Evolutionary conservation across 805 yeast genomes (phyloP).

Genomic region (Wickerhamomyces mucosus): DNA sequence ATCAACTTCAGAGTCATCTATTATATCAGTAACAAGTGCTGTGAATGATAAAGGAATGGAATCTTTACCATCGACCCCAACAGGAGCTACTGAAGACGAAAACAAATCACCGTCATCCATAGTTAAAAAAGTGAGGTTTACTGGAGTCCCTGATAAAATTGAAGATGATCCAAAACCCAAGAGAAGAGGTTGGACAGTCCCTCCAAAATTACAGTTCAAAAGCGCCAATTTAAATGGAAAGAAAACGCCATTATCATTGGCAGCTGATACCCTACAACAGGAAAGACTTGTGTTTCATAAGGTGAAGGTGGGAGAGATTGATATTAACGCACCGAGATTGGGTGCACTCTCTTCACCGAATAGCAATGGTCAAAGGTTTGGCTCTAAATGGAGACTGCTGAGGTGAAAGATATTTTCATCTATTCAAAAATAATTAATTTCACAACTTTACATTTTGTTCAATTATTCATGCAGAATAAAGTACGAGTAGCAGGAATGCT

Average conservation of each 20-base stretch:
- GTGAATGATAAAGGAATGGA: slow-evolving; percentile 1
- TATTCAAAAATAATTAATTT: too few species aligned
- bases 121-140: slow-evolving; percentile 19
- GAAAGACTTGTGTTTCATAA: slow-evolving; percentile 17
- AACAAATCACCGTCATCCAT: too few species aligned
- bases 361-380: too few species aligned
- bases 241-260: slow-evolving; percentile 10
- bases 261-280: slow-evolving; percentile 18
- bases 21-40: background rate
- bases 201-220: slow-evolving; percentile 10
- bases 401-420: too few species aligned
- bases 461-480: too few species aligned
- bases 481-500: too few species aligned
- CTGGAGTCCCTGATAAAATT: slow-evolving; percentile 17
- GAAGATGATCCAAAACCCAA: slow-evolving; percentile 15
- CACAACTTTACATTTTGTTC: too few species aligned
- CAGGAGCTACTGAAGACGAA: slow-evolving; percentile 4
- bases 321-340: slow-evolving; percentile 14
- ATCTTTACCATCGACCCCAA: slow-evolving; percentile 1
- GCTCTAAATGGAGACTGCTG: too few species aligned
- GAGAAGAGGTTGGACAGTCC: slow-evolving; percentile 15
- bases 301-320: slow-evolving; percentile 15
- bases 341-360: too few species aligned
- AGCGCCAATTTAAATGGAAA: slow-evolving; percentile 1
- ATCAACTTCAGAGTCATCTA: too few species aligned